Conservation (phyloP, 129 eudicot species). For the Flaveria trinervia region DNA sequence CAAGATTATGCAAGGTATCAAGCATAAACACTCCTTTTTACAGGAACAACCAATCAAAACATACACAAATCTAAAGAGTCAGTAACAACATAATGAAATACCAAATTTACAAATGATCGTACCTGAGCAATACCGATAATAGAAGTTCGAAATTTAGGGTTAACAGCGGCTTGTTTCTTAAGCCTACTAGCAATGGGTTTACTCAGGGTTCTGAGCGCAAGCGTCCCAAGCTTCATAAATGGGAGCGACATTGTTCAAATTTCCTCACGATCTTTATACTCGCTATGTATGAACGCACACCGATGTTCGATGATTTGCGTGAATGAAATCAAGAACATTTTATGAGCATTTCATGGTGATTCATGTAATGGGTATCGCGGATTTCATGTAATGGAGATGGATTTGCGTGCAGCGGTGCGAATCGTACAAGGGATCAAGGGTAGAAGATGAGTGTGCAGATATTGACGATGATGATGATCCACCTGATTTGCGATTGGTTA, state of each 20-base stretch:
- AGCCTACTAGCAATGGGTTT: slow-evolving; percentile 84
- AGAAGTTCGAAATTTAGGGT: slow-evolving; percentile 71
- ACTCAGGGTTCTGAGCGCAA: slow-evolving; percentile 74
- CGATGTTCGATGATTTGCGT: slow-evolving; percentile 30
- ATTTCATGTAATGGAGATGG: background rate
- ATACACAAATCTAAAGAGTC: background rate
- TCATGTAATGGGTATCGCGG: background rate
- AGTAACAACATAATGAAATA: background rate
- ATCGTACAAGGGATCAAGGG: slow-evolving; percentile 23
- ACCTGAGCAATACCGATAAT: slow-evolving; percentile 92
- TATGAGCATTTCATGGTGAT: slow-evolving; percentile 10
- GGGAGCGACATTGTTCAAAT: slow-evolving; percentile 63
- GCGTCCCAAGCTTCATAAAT: slow-evolving; percentile 76
- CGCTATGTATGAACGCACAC: slow-evolving; percentile 8
- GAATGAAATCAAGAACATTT: slow-evolving; percentile 13
- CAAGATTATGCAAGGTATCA: too few relatives aligned
- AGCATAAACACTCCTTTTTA: too few relatives aligned
- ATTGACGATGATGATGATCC: slow-evolving; percentile 30
- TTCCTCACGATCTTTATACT: slow-evolving; percentile 12
- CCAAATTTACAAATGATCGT: background rate
- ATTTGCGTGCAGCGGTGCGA: background rate
- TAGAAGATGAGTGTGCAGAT: background rate
- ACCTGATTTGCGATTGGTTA: slow-evolving; percentile 22
- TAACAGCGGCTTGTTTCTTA: slow-evolving; percentile 61
- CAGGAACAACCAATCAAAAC: background rate